Conservation (phyloP, 1,284 basidiomycete genomes). For the Blastosporella zonata region DNA sequence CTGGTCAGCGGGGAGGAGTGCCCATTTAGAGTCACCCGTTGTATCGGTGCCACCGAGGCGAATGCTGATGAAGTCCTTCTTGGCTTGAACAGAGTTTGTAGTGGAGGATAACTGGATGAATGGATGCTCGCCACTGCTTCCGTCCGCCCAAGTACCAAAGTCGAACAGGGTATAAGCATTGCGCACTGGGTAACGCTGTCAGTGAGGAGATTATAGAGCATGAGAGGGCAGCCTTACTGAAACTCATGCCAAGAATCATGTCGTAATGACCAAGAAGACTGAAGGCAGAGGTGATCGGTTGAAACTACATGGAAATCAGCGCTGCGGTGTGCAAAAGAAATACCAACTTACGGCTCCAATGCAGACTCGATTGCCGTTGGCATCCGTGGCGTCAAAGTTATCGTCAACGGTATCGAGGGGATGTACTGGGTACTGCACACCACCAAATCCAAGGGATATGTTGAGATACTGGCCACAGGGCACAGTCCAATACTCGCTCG, state of each 20-base stretch:
- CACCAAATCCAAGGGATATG: constrained; percentile 68
- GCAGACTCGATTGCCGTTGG: constrained; percentile 59
- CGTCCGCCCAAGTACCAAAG: constrained; percentile 53
- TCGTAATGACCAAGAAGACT: constrained; percentile 75
- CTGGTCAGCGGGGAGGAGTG: constrained; percentile 59
- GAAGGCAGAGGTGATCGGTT: constrained; percentile 78
- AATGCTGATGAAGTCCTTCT: constrained; percentile 52
- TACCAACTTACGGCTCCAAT: constrained; percentile 57
- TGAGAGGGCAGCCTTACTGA: constrained; percentile 46
- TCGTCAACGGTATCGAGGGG: constrained; percentile 70
- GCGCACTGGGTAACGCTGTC: constrained; percentile 47
- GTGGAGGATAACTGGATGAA: constrained; percentile 56
- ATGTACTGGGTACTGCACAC: constrained; percentile 63
- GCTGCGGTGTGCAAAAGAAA: not conserved
- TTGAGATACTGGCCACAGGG: constrained; percentile 73
- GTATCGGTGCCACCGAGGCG: constrained; percentile 50
- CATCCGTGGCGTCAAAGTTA: constrained; percentile 55
- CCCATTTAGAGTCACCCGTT: constrained; percentile 43
- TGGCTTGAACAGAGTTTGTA: constrained; percentile 41
- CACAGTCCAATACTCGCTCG: constrained; percentile 62
- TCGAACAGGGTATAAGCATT: constrained; percentile 61
- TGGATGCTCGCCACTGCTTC: constrained; percentile 40
- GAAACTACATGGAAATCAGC: constrained; percentile 47
- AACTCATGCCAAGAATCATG: constrained; percentile 79
- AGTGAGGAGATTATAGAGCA: constrained; percentile 1